phyloP scores from a whole-genome alignment of 2,329 filamentous ascomycete species.

The Fusarium cicatricum region DNA sequence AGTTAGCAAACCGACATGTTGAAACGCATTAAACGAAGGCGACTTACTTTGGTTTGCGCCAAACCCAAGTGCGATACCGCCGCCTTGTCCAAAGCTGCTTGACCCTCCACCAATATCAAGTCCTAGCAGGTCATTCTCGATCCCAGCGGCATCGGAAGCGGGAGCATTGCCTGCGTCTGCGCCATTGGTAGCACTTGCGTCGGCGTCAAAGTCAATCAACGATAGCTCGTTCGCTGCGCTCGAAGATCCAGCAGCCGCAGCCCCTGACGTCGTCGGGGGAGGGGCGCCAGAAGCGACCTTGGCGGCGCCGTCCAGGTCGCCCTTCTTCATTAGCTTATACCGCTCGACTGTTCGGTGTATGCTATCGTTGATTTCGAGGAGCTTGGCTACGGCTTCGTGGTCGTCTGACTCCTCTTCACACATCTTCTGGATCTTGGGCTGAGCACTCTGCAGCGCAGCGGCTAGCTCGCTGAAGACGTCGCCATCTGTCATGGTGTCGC shows the following conservation, averaged over 20 bases:
- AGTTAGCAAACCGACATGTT: conserved; percentile 24
- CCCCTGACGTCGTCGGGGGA: conserved; percentile 61
- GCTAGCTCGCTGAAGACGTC: conserved; percentile 85
- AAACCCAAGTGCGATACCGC: conserved; percentile 84
- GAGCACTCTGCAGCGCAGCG: conserved; percentile 86
- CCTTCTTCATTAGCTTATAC: conserved; percentile 96
- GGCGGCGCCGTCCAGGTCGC: conserved; percentile 83
- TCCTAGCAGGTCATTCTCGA: conserved; percentile 92
- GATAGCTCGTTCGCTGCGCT: conserved; percentile 76
- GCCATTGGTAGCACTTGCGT: conserved; percentile 59
- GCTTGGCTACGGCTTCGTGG: conserved; percentile 91
- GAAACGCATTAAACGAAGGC: neutral
- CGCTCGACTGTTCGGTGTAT: conserved; percentile 96
- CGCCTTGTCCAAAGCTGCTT: conserved; percentile 72
- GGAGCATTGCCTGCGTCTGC: conserved; percentile 43
- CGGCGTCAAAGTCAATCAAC: conserved; percentile 87
- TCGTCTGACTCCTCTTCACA: conserved; percentile 99
- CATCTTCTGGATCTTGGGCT: conserved; percentile 99
- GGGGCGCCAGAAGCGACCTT: conserved; percentile 83
- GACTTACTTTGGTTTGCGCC: conserved; percentile 72
- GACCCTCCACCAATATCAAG: conserved; percentile 77
- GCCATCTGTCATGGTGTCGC: conserved; percentile 77
- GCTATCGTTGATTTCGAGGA: conserved; percentile 98
- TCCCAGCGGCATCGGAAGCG: conserved; percentile 64
- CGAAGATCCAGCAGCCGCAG: conserved; percentile 61